Base-by-base conservation (phyloP, 1,284 basidiomycete species). In the Puccinia novopanici region DNA sequence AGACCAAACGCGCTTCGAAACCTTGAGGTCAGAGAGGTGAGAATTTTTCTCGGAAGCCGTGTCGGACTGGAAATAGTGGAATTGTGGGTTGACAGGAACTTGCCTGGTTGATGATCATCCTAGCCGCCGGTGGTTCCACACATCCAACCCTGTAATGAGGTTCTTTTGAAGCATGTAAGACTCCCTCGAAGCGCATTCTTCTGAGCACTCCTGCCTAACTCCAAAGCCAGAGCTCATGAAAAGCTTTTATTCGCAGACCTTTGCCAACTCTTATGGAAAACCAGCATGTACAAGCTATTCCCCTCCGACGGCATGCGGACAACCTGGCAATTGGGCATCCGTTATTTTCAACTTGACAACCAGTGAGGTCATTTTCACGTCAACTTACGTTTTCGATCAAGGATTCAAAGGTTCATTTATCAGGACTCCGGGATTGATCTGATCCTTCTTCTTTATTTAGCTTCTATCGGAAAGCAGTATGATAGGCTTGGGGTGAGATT, bases 21-120 rank as follows among this genome's bases (percentile, higher is more conserved):
- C 55, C 74, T 80, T 73, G 78, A 80, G 57, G 70, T 80, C 52
- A 55, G 57, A 57, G 70, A 71, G 70, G 78, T 80, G n/a, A 12
- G 78, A 24, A 45, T 24, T 22, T 54, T 48, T 48, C 15, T 48
- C 37, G 6, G 19, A 34, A 50, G 70, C 27, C 27, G 22, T 22
- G 13, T 59, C 17, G 45, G 30, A 59, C 34, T 12, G 3, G 9
- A 34, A 13, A 61, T 12, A 40, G 22, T 8, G 40, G 15, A 10
- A 45, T 45, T 30, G 15, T 48, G 22, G 30, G 3, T 12, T 42
- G 48, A 67, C 19, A 2, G 12, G 17, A 63, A 61, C 22, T n/a
- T 45, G 8, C 48, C 4, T 65, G 13, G 9, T 59, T 19, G 42
- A 24, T 45, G 24, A 30, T 15, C 34, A 42, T 57, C 30, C 24